These are phyloP conservation scores for Entomortierella beljakovae DNA, from an alignment of 192 early-diverging fungal genomes.

Conservation along the genomic window DNA sequence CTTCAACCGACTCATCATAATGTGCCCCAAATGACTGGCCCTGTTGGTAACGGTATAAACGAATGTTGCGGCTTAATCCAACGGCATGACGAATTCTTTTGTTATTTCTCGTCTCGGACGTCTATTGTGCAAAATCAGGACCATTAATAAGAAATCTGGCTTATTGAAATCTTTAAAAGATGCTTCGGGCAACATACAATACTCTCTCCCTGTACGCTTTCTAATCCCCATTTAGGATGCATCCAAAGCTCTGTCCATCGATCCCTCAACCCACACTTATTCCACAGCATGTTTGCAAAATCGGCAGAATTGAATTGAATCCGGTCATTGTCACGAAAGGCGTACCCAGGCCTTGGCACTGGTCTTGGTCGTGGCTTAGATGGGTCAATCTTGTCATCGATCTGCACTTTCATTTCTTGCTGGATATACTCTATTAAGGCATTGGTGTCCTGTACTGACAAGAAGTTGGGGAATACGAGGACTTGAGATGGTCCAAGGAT, in stretches of 20 bases:
- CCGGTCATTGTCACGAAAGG: conserved; percentile 71
- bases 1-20: conserved; percentile 69
- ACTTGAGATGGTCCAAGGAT: conserved; percentile 35
- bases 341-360: conserved; percentile 64
- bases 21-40: conserved; percentile 70
- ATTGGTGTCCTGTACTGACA: conserved; percentile 11
- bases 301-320: conserved; percentile 57
- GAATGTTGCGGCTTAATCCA: conserved; percentile 65
- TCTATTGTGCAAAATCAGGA: conserved; percentile 4
- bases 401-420: conserved; percentile 34
- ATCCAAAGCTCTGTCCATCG: conserved; percentile 48
- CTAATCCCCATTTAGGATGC: conserved; percentile 38
- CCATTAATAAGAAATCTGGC: background rate
- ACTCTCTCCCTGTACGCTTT: conserved; percentile 50
- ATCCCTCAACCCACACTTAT: conserved; percentile 43
- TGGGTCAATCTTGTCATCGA: conserved; percentile 44
- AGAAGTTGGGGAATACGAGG: conserved; percentile 34
- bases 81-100: conserved; percentile 48
- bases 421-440: conserved; percentile 34
- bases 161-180: background rate
- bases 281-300: conserved; percentile 63
- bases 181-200: conserved; percentile 39
- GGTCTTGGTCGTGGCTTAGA: conserved; percentile 17
- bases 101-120: conserved; percentile 27
- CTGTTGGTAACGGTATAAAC: conserved; percentile 70